Evolutionary conservation across 2,329 filamentous ascomycete genomes (phyloP), one percentile per base, ranked within the genome.

Genomic region (Pseudocercospora cruenta): DNA sequence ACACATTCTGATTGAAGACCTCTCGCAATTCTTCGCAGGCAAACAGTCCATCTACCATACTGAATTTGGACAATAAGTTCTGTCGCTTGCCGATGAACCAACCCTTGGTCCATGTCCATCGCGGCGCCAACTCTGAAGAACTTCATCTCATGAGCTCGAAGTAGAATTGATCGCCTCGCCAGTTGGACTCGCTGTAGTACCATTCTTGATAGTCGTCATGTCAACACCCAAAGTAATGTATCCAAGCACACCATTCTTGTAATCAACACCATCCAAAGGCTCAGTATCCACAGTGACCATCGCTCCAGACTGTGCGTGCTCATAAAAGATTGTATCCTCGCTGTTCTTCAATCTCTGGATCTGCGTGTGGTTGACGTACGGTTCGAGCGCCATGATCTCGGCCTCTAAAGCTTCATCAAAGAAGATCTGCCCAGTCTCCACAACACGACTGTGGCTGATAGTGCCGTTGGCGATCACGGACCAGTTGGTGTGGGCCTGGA

Each of bases 401-500:
- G 28, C 43, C n/a, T 49, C 33, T 2, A 68, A 49, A 8, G 43
- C 54, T 31, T 65, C 66, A 10, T 47, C 54, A 12, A 68, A 54
- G 63, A 67, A 67, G 21, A 67, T 64, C 58, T 67, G 65, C 7
- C 62, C 65, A 4, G 65, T 67, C 33, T 67, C 65, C 21, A 64
- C 55, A 19, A 67, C 58, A 2, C 62, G 49, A 19, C 65, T 61
- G 7, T 22, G n/a, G 43, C 33, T 47, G 19, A 64, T 49, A n/a
- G 62, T 63, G 16, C 66, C 66, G 31, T 68, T 68, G 9, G 26
- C 19, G 10, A 53, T 65, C 8, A 68, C 59, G 36, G 49, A 60
- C 66, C 66, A 68, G 22, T 65, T 24, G n/a, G 63, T 58, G 63
- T 68, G 55, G 2, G 63, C 66, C 45, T 68, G 66, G 14, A 58